Percentiles rank a stretch among this genome's conserved stretches.
Conservation (phyloP, 495 filamentous ascomycete species). For the Chaetomium cochliodes region DNA sequence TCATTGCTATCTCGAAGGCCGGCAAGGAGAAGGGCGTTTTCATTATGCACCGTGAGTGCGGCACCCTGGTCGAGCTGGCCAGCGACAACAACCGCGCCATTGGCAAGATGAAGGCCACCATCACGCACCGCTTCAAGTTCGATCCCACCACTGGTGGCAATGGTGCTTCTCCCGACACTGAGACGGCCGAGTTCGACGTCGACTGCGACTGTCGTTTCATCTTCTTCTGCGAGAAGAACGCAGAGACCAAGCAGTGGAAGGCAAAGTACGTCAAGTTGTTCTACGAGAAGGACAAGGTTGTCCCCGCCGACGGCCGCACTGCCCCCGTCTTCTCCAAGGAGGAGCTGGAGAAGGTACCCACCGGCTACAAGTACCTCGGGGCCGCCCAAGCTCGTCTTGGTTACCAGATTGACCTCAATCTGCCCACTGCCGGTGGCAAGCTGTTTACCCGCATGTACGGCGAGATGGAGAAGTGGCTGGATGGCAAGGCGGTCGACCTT, state of each 20-base stretch:
- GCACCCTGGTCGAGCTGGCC: slow-evolving; percentile 59
- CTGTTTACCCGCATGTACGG: slow-evolving; percentile 45
- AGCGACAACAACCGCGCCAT: slow-evolving; percentile 52
- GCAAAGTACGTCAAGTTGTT: slow-evolving; percentile 62
- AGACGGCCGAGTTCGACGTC: slow-evolving; percentile 54
- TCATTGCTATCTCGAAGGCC: slow-evolving; percentile 58
- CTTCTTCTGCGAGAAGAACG: slow-evolving; percentile 57
- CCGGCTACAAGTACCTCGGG: slow-evolving; percentile 58
- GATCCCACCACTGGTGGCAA: slow-evolving; percentile 21
- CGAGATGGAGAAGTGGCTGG: slow-evolving; percentile 49
- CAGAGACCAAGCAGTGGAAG: slow-evolving; percentile 49
- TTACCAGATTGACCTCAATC: slow-evolving; percentile 41
- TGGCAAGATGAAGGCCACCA: slow-evolving; percentile 69
- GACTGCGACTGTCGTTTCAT: slow-evolving; percentile 64
- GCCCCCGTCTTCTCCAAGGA: slow-evolving; percentile 50
- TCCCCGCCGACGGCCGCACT: slow-evolving; percentile 54
- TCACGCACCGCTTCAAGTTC: slow-evolving; percentile 61
- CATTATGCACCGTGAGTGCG: slow-evolving; percentile 67
- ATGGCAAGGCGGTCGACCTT: slow-evolving; percentile 36
- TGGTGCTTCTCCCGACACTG: slow-evolving; percentile 9
- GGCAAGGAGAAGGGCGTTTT: slow-evolving; percentile 62
- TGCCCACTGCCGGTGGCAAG: slow-evolving; percentile 39
- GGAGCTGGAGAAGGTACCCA: slow-evolving; percentile 50
- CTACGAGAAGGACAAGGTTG: slow-evolving; percentile 69
- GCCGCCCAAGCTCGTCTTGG: slow-evolving; percentile 47